Percentiles rank a stretch among this genome's conserved stretches.
Evolutionary conservation across 2,329 filamentous ascomycete species (phyloP).

Genomic region (Epichloe sylvatica): DNA sequence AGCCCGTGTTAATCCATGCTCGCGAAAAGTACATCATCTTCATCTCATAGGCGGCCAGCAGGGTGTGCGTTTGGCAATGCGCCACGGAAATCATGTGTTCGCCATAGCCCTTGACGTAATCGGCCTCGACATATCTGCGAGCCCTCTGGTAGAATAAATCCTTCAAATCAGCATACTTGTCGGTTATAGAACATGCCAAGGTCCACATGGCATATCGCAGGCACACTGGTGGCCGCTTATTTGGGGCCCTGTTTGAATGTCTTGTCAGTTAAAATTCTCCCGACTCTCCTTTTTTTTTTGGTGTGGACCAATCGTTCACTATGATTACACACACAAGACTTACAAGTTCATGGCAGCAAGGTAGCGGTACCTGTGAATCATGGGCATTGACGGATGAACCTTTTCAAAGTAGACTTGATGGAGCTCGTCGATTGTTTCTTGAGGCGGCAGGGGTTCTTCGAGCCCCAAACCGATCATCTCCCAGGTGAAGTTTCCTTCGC

Average conservation of each 20-base stretch:
- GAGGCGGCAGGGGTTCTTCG: conserved; percentile 44
- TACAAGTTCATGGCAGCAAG: conserved; percentile 75
- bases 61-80: conserved; percentile 71
- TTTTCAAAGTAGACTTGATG: conserved; percentile 85
- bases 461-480: conserved; percentile 53
- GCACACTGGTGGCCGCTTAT: conserved; percentile 72
- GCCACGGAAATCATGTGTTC: conserved; percentile 76
- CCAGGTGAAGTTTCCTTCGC: conserved; percentile 56
- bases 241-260: conserved; percentile 45
- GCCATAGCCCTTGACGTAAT: conserved; percentile 85
- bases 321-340: conserved; percentile 11
- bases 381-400: conserved; percentile 69
- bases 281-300: not conserved
- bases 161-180: conserved; percentile 67
- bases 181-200: conserved; percentile 70
- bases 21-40: conserved; percentile 95
- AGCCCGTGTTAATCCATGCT: conserved; percentile 84
- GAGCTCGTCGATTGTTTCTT: conserved; percentile 66
- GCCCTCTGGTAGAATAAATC: conserved; percentile 82
- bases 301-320: not conserved
- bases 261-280: not conserved
- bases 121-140: conserved; percentile 77
- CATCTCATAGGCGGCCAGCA: conserved; percentile 79
- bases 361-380: conserved; percentile 83
- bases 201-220: conserved; percentile 93